Base-by-base conservation (phyloP, 73 alveolate genomes). In the Paramecium pentaurelia region DNA sequence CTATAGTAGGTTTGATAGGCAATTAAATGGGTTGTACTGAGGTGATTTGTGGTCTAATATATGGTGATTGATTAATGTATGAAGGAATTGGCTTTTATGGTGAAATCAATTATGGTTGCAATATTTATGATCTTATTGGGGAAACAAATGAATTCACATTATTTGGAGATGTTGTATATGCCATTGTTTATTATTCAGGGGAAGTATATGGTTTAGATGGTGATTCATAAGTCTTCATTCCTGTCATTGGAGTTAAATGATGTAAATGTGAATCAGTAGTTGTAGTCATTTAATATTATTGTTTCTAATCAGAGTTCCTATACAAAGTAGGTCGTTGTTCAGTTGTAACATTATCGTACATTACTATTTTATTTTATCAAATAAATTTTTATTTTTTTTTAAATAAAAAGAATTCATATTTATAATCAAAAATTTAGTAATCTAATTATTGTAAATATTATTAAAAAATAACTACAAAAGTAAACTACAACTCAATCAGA, bases 321-420 rank as follows among this genome's bases (percentile, higher is more conserved):
- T 80, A 80, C 0, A 80, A 5, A 18, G 91, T 80, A 20, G 91
- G 91, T 80, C 91, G 6, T 22, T 80, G 77, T 80, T 80, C 91
- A 22, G 91, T 80, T 8, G 91, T 80, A 10, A 47, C 2, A 27
- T 42, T 42, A 64, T 49, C 71, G 47, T 42, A 80, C 71, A 80
- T 45, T 14, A 16, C 36, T 38, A 25, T 75, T 38, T 73, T 36
- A 12, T 37, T 75, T 75, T 75, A 3, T 38, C 27, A 37, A 75
- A 75, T n/a, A 37, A 42, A 75, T 28, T 64, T 64, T 64, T 64
- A 28, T 28, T 40, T 64, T 11, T 18, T 32, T 18, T 18, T 12
- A 64, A 64, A 12, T 64, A 4, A 25, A 64, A 28, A 28, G 51
- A 30, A 64, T 6, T 32, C 84, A 64, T 34, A 32, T 64, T 64